These are phyloP conservation scores for Candida sithepensis DNA, from an alignment of 805 yeast species.

Conservation along the genomic window DNA sequence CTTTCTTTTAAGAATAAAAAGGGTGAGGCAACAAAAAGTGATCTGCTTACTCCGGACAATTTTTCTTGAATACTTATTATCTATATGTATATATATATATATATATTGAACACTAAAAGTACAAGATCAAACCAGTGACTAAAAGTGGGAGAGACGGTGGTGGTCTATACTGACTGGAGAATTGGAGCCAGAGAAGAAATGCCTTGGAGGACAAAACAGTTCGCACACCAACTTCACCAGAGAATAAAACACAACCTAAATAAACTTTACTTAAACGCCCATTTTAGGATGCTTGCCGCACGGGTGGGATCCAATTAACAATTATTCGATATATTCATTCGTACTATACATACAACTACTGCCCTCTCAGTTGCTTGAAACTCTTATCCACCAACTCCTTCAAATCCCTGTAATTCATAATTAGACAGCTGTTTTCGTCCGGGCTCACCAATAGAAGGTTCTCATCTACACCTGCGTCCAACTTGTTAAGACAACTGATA, in stretches of 20 bases:
- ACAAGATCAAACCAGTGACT: not conserved
- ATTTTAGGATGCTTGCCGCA: not conserved
- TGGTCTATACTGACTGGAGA: no score
- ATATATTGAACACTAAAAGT: not conserved
- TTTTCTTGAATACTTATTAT: no score
- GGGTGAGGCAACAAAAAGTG: not conserved
- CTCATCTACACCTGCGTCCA: conserved; percentile 91
- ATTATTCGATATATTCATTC: no score
- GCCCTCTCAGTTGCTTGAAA: conserved; percentile 46
- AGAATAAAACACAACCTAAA: no score
- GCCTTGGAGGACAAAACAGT: no score
- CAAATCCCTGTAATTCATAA: conserved; percentile 81
- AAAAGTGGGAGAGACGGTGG: not conserved
- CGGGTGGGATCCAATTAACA: no score
- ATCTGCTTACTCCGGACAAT: not conserved
- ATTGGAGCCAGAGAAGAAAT: no score
- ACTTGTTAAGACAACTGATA: conserved; percentile 72
- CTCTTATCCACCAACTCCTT: conserved; percentile 66
- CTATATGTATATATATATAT: not conserved
- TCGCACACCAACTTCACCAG: no score
- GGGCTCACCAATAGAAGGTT: conserved; percentile 72
- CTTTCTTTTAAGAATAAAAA: not conserved
- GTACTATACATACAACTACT: not conserved
- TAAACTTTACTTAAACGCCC: not conserved
- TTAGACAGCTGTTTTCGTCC: conserved; percentile 81